Evolutionary conservation across 2,329 filamentous ascomycete genomes (phyloP).

Genomic region (Cladophialophora chaetospira): DNA sequence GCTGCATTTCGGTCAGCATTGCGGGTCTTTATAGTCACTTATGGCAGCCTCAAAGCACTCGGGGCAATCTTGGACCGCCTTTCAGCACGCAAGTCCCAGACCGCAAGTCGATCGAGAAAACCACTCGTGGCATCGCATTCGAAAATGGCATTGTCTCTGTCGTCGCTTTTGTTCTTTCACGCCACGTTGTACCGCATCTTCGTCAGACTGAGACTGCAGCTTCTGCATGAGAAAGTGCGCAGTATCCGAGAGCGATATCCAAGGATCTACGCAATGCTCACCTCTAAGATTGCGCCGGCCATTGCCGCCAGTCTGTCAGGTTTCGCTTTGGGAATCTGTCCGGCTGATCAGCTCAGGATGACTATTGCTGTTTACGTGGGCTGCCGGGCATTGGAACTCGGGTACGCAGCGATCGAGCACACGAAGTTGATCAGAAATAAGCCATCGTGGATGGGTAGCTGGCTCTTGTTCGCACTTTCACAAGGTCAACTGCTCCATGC

Average conservation of each 20-base stretch:
- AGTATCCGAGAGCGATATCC: constrained; percentile 85
- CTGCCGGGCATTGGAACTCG: constrained; percentile 80
- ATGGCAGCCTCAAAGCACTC: constrained; percentile 61
- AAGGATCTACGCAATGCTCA: constrained; percentile 70
- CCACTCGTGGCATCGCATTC: constrained; percentile 61
- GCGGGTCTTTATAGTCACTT: constrained; percentile 68
- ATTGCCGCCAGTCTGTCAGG: constrained; percentile 89
- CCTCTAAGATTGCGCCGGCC: constrained; percentile 80
- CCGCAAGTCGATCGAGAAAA: constrained; percentile 41
- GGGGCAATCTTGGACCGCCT: constrained; percentile 27
- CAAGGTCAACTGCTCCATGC: constrained; percentile 77
- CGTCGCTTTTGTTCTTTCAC: constrained; percentile 83
- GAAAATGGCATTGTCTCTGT: constrained; percentile 78
- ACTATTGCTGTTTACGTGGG: constrained; percentile 80
- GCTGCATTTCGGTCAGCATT: constrained; percentile 70
- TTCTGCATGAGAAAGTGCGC: constrained; percentile 76
- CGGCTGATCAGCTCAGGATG: constrained; percentile 68
- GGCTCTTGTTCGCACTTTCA: constrained; percentile 75
- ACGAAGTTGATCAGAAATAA: constrained; percentile 66
- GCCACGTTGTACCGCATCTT: constrained; percentile 90
- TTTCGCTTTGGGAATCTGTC: constrained; percentile 77
- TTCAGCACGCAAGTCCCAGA: constrained; percentile 11
- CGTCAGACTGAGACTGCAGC: constrained; percentile 71
- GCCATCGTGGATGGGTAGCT: constrained; percentile 84
- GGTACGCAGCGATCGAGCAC: constrained; percentile 79